Evolutionary conservation across 805 yeast genomes (phyloP).

Genomic region (Zygosaccharomyces lentus): DNA sequence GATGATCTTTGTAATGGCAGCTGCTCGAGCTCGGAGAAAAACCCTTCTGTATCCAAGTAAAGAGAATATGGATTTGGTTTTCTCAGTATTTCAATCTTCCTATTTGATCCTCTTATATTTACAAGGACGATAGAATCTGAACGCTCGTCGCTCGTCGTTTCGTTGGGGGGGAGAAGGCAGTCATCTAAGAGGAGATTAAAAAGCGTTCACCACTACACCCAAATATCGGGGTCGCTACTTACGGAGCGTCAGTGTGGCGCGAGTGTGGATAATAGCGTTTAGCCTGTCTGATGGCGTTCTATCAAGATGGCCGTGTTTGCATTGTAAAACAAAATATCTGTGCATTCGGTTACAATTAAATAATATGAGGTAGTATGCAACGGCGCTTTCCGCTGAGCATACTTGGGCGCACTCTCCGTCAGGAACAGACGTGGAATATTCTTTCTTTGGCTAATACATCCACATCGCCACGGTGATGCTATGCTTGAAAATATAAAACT

Average conservation of each 20-base stretch:
- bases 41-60: not conserved
- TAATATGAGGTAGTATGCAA: too few relatives aligned
- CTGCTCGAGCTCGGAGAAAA: not conserved
- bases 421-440: too few relatives aligned
- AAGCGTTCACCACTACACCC: constrained; percentile 9
- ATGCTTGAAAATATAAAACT: too few relatives aligned
- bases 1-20: not conserved
- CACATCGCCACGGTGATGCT: too few relatives aligned
- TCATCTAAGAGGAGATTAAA: constrained; percentile 13
- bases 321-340: too few relatives aligned
- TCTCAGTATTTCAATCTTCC: not conserved
- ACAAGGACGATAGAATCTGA: constrained; percentile 3
- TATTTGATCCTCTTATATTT: constrained; percentile 1
- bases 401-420: too few relatives aligned
- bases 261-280: not conserved
- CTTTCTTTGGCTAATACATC: too few relatives aligned
- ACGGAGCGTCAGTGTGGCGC: constrained; percentile 4
- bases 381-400: too few relatives aligned
- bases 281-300: not conserved
- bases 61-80: not conserved
- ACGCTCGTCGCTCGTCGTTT: constrained; percentile 5
- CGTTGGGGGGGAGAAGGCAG: constrained; percentile 13
- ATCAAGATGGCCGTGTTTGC: too few relatives aligned
- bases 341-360: too few relatives aligned
- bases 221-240: not conserved